Evolutionary conservation across 202 grass and related monocot genomes (phyloP), one percentile per base, ranked within the genome.

Genomic region (Tripidium arundinaceum): DNA sequence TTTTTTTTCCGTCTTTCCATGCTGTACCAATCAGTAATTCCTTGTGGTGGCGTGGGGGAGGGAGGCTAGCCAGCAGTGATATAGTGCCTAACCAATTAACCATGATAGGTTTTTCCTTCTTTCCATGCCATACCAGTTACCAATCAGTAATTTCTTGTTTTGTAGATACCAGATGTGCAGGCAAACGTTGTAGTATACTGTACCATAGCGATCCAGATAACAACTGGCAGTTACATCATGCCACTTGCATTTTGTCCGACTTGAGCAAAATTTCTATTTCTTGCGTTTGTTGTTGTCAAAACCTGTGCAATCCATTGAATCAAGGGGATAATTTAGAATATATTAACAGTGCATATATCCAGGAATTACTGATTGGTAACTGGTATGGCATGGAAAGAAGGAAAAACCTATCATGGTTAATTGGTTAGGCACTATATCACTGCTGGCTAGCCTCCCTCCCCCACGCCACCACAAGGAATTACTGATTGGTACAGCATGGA

Each of bases 311-410:
- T 41, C 19, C 25, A 58, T 80, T 6, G 4, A 15, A 68, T 70
- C 16, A 19, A 42, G 62, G 9, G 50, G 50, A 38, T 33, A 67
- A 39, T 60, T 62, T 67, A 75, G 13, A 64, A 41, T 65, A 33
- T 46, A 52, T 64, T 37, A 79, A 65, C 37, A 43, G 31, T 85
- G 68, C 38, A 31, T 63, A 62, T 42, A 65, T 45, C 59, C 59
- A 40, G 7, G 68, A 66, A 52, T 42, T 55, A 55, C 19, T 55
- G 7, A 55, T 22, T 11, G n/a, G n/a, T 55, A 55, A 55, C 8
- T 55, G n/a, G 19, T 73, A n/a, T 14, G 6, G 9, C 18, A 54
- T 34, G 18, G 70, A 31, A 52, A 52, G 9, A 16, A 15, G 8
- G n/a, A 22, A 55, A 55, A 55, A 9, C 8, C 7, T 55, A 6